Base-by-base conservation (phyloP, 2,329 filamentous ascomycete genomes). In the Penicillium sp. region DNA sequence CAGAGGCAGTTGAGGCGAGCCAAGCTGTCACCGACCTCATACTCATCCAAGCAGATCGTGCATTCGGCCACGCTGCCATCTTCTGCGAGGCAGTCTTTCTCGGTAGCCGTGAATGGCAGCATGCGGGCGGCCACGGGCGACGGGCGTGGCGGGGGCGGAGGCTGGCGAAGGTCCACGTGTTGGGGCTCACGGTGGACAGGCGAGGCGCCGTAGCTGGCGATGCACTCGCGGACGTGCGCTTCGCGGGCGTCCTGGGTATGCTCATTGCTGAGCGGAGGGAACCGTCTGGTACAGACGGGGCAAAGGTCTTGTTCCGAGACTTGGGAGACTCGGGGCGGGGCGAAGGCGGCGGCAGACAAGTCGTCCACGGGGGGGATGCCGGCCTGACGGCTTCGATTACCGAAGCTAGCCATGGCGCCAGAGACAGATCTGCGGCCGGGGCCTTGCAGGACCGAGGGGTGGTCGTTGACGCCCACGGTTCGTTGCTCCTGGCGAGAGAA, bases 31-130 rank as follows among this genome's bases (percentile, higher is more conserved):
- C 86, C 86, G 11, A 82, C 80, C 66, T 85, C 81, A 69, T 88
- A 88, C 58, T 89, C 86, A 64, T 87, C 85, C 69, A 88, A 84
- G 70, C 86, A 89, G 55, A 89, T 88, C 8, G 85, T 82, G 64
- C 86, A 89, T 68, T 89, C 86, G 45, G 83, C 82, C 55, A 76
- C 66, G 46, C 79, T 79, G 19, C 84, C 81, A 57, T 85, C 83
- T 25, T 79, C 75, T 5, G 82, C 82, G 1, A 84, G 70, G 66
- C 86, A 88, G 63, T 89, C 86, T 70, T 89, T 89, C 71, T 89
- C 86, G 0, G 83, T 87, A 0, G 86, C 86, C 6, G 75, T 79
- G 65, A 86, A 88, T 1, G 71, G 71, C 14, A 80, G 65, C 77
- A 81, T 80, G 16, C 75, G 74, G 7, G 77, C 62, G 13, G 76